These are phyloP conservation scores for Pseudohalonectria lignicola DNA, from an alignment of 2,329 filamentous ascomycete genomes.

Conservation along the genomic window DNA sequence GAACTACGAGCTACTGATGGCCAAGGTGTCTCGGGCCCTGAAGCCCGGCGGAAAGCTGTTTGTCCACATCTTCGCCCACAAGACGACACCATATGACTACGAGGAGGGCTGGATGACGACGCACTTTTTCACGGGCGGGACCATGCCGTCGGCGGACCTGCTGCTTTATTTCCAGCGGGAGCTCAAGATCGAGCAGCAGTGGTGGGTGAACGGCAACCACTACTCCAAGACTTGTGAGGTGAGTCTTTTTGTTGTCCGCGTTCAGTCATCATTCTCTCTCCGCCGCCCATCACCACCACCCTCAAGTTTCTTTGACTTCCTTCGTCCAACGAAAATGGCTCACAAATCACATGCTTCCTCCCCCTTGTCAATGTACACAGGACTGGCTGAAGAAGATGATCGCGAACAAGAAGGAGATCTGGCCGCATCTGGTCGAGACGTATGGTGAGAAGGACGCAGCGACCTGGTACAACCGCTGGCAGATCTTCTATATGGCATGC, in stretches of 20 bases:
- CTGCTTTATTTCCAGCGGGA: slow-evolving; percentile 56
- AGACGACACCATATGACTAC: slow-evolving; percentile 56
- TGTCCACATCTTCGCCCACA: slow-evolving; percentile 57
- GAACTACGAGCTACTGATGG: slow-evolving; percentile 58
- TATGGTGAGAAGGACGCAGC: slow-evolving; percentile 48
- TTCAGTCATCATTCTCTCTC: no score
- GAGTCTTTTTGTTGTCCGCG: no score
- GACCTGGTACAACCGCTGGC: slow-evolving; percentile 60
- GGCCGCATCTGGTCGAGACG: slow-evolving; percentile 52
- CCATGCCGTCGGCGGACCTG: slow-evolving; percentile 58
- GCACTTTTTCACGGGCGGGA: slow-evolving; percentile 64
- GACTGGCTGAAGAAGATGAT: slow-evolving; percentile 54
- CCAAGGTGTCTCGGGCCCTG: slow-evolving; percentile 48
- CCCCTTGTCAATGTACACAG: slow-evolving; percentile 14
- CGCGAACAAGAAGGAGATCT: slow-evolving; percentile 46
- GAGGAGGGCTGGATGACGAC: slow-evolving; percentile 65
- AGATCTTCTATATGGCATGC: slow-evolving; percentile 63
- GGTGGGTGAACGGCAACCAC: slow-evolving; percentile 60
- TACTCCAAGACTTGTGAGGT: slow-evolving; percentile 62
- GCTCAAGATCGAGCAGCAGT: slow-evolving; percentile 48
- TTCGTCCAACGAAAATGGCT: not conserved
- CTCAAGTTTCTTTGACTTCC: not conserved
- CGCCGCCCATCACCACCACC: no score
- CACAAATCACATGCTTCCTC: no score
- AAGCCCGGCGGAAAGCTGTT: slow-evolving; percentile 56